Base-by-base conservation (phyloP, 306 rosid species). In the Trifolium repens region DNA sequence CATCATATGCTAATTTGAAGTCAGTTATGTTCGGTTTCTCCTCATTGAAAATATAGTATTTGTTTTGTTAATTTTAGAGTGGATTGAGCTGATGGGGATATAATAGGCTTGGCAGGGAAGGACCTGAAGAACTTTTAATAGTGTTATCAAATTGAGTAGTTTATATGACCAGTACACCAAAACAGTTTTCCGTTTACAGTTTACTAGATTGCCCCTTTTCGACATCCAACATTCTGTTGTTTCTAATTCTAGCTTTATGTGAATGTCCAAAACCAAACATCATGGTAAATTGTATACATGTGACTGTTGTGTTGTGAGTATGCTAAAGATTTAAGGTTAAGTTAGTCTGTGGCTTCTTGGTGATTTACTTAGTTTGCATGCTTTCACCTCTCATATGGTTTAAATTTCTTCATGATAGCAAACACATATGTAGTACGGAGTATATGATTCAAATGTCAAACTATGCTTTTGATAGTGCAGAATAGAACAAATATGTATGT, bases 291-390 rank as follows among this genome's bases (percentile, higher is more conserved):
- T 57, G 34, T 22, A 17, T 32, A 70, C 55, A 19, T 60, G 40
- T 6, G n/a, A 57, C 37, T 68, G 35, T 81, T 60, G 40, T 68
- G 35, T 81, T 60, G 40, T 6, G 11, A 57, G 62, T 58, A 35
- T 81, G 44, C 27, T 12, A 27, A 44, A 76, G 26, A 44, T 54
- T 76, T 58, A 17, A 57, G 32, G 71, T 46, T 62, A 7, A 30
- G 53, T 57, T 46, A 40, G 40, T 47, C 19, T 27, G 35, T 65
- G 22, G 34, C 30, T 30, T 50, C 27, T 32, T 15, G 7, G 17
- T 66, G 26, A 58, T 57, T 65, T 65, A 7, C 12, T 13, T 10
- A 53, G 13, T 35, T 57, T 67, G 42, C 47, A 59, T 65, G 66
- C 43, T 73, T 60, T 59, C 15, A 14, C 26, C 52, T 30, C 37